Conservation (phyloP, 1,139 yeast genomes). For the Diutina pseudorugosa region DNA sequence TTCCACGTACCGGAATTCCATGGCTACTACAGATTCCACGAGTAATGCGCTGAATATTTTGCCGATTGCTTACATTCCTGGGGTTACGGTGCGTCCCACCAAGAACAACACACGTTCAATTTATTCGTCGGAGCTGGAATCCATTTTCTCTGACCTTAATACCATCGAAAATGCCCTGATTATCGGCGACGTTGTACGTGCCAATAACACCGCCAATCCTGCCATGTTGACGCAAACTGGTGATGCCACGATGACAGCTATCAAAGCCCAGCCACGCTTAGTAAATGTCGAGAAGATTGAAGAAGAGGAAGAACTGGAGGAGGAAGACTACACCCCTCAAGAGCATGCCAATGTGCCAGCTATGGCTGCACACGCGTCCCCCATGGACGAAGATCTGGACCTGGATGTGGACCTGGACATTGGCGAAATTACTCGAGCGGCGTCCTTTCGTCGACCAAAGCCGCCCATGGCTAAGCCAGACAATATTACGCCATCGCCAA, state of each 20-base stretch:
- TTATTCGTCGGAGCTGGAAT: slow-evolving; percentile 38
- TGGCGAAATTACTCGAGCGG: slow-evolving; percentile 30
- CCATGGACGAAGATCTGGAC: slow-evolving; percentile 12
- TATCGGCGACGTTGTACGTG: slow-evolving; percentile 33
- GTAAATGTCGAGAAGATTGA: slow-evolving; percentile 44
- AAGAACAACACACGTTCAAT: slow-evolving; percentile 34
- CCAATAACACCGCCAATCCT: slow-evolving; percentile 13
- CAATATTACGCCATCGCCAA: background rate
- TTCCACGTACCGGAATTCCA: slow-evolving; percentile 23
- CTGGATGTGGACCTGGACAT: slow-evolving; percentile 37
- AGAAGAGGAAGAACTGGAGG: slow-evolving; percentile 37
- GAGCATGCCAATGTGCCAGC: background rate
- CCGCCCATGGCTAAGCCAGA: background rate
- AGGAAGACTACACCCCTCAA: slow-evolving; percentile 13
- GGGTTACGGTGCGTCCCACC: slow-evolving; percentile 62
- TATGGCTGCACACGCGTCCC: background rate
- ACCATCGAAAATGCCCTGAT: slow-evolving; percentile 44
- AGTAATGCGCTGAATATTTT: slow-evolving; percentile 73
- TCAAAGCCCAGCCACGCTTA: slow-evolving; percentile 56
- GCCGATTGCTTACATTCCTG: slow-evolving; percentile 93
- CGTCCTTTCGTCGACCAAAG: slow-evolving; percentile 19
- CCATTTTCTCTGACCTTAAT: slow-evolving; percentile 38
- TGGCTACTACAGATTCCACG: slow-evolving; percentile 55
- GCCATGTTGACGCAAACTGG: slow-evolving; percentile 7
- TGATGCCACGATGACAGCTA: slow-evolving; percentile 45